These are phyloP conservation scores for Breynia disticha DNA, from an alignment of 441 rosid genomes.

Conservation along the genomic window DNA sequence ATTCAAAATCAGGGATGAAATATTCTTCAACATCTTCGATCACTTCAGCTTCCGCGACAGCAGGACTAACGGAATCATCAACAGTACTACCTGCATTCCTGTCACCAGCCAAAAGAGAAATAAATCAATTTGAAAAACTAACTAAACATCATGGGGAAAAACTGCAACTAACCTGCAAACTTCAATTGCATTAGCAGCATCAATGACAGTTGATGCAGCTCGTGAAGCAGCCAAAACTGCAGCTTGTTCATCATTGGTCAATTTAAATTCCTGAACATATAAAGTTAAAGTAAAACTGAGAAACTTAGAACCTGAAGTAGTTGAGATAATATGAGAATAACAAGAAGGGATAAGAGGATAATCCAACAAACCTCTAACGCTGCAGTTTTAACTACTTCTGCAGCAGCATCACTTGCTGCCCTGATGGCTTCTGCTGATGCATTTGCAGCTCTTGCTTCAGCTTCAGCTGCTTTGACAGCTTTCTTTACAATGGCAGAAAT, in stretches of 20 bases:
- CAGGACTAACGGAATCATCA: constrained; percentile 34
- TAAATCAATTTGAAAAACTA: constrained; percentile 12
- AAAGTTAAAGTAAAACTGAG: background rate
- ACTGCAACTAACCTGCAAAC: constrained; percentile 55
- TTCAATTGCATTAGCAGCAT: constrained; percentile 75
- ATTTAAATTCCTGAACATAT: constrained; percentile 49
- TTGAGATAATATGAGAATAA: constrained; percentile 4
- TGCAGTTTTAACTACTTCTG: constrained; percentile 90
- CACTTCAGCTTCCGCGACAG: constrained; percentile 28
- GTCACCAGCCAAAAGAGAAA: constrained; percentile 21
- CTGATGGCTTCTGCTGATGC: constrained; percentile 80
- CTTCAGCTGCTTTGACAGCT: constrained; percentile 92
- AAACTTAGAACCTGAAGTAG: constrained; percentile 1
- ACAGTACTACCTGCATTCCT: constrained; percentile 36
- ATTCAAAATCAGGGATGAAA: constrained; percentile 61
- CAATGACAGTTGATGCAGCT: constrained; percentile 90
- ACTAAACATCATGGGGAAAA: background rate
- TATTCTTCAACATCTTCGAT: constrained; percentile 51
- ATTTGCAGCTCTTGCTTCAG: constrained; percentile 87
- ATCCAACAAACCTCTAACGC: constrained; percentile 50
- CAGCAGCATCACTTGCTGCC: constrained; percentile 95
- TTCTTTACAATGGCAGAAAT: constrained; percentile 66
- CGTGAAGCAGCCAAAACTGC: constrained; percentile 84
- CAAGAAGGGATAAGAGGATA: background rate
- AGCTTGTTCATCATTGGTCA: constrained; percentile 71